Evolutionary conservation across 1,284 basidiomycete genomes (phyloP).

Genomic region (Rhodotorula mucilaginosa): DNA sequence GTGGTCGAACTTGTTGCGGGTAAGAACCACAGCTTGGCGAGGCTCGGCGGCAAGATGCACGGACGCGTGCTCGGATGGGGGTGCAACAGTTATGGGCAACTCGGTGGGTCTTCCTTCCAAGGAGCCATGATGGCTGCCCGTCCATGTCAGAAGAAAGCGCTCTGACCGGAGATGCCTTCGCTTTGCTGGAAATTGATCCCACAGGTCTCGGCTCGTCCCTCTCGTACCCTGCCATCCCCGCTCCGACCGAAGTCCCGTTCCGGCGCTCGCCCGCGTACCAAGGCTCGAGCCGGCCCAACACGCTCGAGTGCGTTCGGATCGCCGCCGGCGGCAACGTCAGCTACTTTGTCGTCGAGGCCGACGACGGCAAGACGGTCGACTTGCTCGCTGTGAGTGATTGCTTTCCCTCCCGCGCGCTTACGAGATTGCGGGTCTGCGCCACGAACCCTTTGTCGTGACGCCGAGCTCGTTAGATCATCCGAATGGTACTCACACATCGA

Average conservation of each 20-base stretch:
- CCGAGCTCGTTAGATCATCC: too few species aligned
- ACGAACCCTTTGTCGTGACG: neutral
- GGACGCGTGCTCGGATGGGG: constrained; percentile 87
- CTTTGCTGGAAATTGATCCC: neutral
- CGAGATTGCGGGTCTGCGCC: neutral
- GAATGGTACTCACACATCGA: too few species aligned
- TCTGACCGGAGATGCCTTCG: constrained; percentile 56
- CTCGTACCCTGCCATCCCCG: constrained; percentile 67
- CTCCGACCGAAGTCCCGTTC: constrained; percentile 81
- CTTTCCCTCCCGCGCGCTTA: neutral
- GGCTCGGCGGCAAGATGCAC: constrained; percentile 55
- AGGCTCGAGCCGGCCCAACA: constrained; percentile 56
- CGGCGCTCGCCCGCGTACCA: constrained; percentile 54
- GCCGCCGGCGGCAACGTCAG: constrained; percentile 72
- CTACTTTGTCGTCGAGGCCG: constrained; percentile 72
- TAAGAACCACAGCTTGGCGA: constrained; percentile 67
- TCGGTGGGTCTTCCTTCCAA: too few species aligned
- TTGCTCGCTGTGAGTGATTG: constrained; percentile 26
- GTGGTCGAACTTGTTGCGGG: constrained; percentile 72
- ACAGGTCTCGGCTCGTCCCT: constrained; percentile 68
- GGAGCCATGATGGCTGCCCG: too few species aligned
- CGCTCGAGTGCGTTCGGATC: constrained; percentile 64
- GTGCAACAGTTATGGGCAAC: constrained; percentile 65
- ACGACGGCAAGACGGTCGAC: constrained; percentile 18
- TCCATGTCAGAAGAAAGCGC: constrained; percentile 49